Percentiles rank a stretch among this genome's conserved stretches.
phyloP scores from a whole-genome alignment of 176 grass and related monocot species.

The Urochloa ruziziensis region DNA sequence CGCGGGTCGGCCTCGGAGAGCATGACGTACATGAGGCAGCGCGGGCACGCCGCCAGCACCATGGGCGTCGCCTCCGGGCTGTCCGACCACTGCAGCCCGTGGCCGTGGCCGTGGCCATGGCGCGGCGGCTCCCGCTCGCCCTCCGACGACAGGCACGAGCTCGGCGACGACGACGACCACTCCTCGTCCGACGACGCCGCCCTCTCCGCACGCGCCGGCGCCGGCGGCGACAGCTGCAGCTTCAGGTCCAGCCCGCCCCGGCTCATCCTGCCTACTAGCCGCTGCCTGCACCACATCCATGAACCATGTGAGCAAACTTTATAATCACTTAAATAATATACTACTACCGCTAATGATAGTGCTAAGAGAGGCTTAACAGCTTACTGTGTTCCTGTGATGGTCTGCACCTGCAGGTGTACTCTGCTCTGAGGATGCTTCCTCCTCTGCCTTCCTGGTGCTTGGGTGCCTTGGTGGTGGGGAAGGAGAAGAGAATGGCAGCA shows the following conservation, averaged over 20 bases:
- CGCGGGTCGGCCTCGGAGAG: slow-evolving; percentile 66
- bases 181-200: slow-evolving; percentile 29
- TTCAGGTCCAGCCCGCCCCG: slow-evolving; percentile 56
- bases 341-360: not conserved
- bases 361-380: not conserved
- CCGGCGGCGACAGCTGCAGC: slow-evolving; percentile 63
- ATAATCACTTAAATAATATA: not conserved
- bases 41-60: slow-evolving; percentile 69
- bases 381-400: not conserved
- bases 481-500: slow-evolving; percentile 17
- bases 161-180: slow-evolving; percentile 62
- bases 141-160: slow-evolving; percentile 76
- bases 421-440: not conserved
- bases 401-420: not conserved
- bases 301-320: not conserved
- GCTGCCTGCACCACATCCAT: not conserved
- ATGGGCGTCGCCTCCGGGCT: slow-evolving; percentile 72
- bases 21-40: slow-evolving; percentile 86
- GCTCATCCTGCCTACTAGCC: slow-evolving; percentile 42
- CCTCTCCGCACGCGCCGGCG: slow-evolving; percentile 23
- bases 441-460: not conserved
- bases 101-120: not conserved
- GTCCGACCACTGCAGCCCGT: slow-evolving; percentile 45
- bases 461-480: slow-evolving; percentile 9
- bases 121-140: slow-evolving; percentile 24